Evolutionary conservation across 169 alveolate species (phyloP).

Genomic region (Plasmodium chabaudi): DNA sequence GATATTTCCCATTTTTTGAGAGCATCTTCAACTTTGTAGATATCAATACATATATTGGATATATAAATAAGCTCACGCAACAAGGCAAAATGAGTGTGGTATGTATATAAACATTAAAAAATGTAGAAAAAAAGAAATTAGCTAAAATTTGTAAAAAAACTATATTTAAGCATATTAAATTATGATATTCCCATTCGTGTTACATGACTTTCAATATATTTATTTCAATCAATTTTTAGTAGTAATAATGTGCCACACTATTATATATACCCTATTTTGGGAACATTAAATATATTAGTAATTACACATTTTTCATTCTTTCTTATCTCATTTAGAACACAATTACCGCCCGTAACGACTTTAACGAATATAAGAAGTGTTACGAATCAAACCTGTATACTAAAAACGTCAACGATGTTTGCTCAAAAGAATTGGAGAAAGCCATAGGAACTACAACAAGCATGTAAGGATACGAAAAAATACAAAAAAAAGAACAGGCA

Average conservation of each 20-base stretch:
- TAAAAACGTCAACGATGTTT: slow-evolving; percentile 17
- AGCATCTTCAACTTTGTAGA: not conserved
- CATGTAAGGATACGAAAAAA: slow-evolving; percentile 12
- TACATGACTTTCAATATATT: too few relatives aligned
- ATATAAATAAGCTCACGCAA: not conserved
- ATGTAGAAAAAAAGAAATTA: slow-evolving; percentile 7
- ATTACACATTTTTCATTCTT: not conserved
- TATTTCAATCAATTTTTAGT: too few relatives aligned
- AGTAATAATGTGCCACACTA: not conserved
- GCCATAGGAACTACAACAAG: slow-evolving; percentile 55
- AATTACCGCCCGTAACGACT: slow-evolving; percentile 31
- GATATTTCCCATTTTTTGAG: too few relatives aligned
- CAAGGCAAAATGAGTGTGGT: slow-evolving; percentile 33
- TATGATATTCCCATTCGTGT: too few relatives aligned
- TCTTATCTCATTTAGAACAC: slow-evolving; percentile 16
- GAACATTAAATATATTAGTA: too few relatives aligned
- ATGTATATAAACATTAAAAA: not conserved
- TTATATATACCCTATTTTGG: not conserved
- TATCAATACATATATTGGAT: slow-evolving; percentile 1
- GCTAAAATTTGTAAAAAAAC: not conserved
- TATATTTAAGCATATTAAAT: too few relatives aligned
- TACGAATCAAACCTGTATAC: slow-evolving; percentile 13
- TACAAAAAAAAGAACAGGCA: not conserved
- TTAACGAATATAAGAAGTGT: slow-evolving; percentile 51
- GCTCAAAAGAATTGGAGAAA: slow-evolving; percentile 12